Evolutionary conservation across 768 basidiomycete species (phyloP).

Genomic region (Russula ochroleuca): DNA sequence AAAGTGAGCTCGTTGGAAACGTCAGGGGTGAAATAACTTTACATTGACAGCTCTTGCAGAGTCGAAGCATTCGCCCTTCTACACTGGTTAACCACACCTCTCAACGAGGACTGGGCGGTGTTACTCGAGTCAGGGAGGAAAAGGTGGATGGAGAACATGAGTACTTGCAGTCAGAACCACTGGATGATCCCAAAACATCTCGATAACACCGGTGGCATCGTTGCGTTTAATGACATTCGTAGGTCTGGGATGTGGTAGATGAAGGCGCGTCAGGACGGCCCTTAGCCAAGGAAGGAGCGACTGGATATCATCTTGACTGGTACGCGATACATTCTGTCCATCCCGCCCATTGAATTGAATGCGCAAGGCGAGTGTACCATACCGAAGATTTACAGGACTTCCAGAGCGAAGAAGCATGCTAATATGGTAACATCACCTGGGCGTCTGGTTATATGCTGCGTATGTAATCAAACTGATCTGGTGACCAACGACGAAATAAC

Average conservation of each 20-base stretch:
- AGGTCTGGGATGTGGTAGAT: constrained; percentile 15
- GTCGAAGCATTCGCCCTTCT: not conserved
- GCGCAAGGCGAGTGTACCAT: constrained; percentile 14
- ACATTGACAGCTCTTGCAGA: constrained; percentile 15
- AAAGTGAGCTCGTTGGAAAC: constrained; percentile 2
- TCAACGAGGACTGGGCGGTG: not conserved
- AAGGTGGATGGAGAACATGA: not conserved
- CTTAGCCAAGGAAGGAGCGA: constrained; percentile 19
- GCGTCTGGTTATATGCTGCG: not conserved
- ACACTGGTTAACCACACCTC: not conserved
- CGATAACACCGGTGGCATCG: constrained; percentile 1
- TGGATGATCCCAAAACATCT: not conserved
- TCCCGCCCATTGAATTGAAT: constrained; percentile 8
- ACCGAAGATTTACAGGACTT: not conserved
- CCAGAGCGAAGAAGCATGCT: not conserved
- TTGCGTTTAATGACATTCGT: constrained; percentile 8
- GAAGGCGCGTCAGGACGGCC: not conserved
- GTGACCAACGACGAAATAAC: not conserved
- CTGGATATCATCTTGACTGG: not conserved
- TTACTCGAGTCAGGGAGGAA: not conserved
- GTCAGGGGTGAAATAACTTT: not conserved
- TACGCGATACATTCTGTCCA: not conserved
- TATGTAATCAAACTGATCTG: not conserved
- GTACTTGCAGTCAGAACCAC: not conserved
- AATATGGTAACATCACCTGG: not conserved